Evolutionary conservation across 495 filamentous ascomycete genomes (phyloP).

Genomic region (Immersiella caudata): DNA sequence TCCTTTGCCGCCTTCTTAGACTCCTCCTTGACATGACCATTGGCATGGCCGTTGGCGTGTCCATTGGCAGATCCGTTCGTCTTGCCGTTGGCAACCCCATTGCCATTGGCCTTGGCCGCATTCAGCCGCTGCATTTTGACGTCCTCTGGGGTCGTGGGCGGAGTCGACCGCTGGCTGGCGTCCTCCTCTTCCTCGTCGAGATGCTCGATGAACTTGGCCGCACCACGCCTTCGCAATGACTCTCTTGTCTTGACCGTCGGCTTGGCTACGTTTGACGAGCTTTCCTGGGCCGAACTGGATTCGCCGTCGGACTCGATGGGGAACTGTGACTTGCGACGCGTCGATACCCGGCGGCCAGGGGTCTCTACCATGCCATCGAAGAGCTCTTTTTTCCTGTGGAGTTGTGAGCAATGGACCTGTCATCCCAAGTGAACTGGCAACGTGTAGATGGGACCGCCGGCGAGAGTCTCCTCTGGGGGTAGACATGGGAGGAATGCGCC

Average conservation of each 20-base stretch:
- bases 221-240: constrained; percentile 40
- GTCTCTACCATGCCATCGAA: constrained; percentile 58
- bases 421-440: no score
- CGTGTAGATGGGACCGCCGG: not conserved
- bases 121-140: constrained; percentile 38
- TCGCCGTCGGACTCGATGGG: constrained; percentile 48
- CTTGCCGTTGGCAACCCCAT: constrained; percentile 33
- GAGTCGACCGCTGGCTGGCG: constrained; percentile 24
- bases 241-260: constrained; percentile 24
- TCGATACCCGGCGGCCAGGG: constrained; percentile 39
- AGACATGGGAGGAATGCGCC: not conserved
- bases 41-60: constrained; percentile 33
- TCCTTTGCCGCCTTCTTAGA: constrained; percentile 34
- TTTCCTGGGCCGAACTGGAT: constrained; percentile 48
- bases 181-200: constrained; percentile 42
- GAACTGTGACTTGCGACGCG: constrained; percentile 48
- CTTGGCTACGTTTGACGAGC: constrained; percentile 18
- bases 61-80: constrained; percentile 35
- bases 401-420: constrained; percentile 13
- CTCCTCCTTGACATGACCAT: constrained; percentile 31
- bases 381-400: constrained; percentile 51
- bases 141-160: constrained; percentile 36
- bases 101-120: constrained; percentile 22
- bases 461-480: not conserved
- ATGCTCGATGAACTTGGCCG: constrained; percentile 51